These are phyloP conservation scores for Allomyces arbusculus DNA, from an alignment of 192 early-diverging fungal species.

Conservation along the genomic window DNA sequence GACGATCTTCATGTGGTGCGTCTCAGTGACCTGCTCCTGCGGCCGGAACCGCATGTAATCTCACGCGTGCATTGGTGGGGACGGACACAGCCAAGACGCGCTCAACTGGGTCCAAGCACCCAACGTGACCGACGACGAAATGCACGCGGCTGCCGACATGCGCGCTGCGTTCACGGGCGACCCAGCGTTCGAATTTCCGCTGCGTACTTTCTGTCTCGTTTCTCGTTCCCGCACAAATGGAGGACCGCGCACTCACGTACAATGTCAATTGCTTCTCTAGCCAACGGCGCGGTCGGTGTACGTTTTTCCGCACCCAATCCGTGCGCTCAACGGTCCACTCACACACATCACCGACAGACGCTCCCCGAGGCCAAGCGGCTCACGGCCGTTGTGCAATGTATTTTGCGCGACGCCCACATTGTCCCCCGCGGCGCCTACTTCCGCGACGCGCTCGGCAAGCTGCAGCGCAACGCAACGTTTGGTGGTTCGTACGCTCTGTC, in stretches of 20 bases:
- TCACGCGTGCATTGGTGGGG: background rate
- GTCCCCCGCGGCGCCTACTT: background rate
- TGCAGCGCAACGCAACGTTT: background rate
- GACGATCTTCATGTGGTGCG: too few relatives aligned
- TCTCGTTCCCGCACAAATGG: background rate
- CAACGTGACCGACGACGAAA: background rate
- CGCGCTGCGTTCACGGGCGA: background rate
- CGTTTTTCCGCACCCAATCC: too few relatives aligned
- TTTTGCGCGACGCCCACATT: background rate
- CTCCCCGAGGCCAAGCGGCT: background rate
- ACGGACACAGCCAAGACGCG: background rate
- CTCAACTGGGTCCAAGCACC: background rate
- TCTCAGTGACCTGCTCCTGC: too few relatives aligned
- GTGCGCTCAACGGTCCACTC: too few relatives aligned
- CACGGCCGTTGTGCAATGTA: background rate
- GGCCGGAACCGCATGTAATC: background rate
- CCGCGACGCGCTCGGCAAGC: background rate
- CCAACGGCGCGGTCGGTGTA: background rate
- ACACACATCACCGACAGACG: background rate
- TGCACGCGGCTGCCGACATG: background rate
- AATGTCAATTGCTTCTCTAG: background rate
- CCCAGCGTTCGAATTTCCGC: background rate
- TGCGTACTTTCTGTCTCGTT: background rate
- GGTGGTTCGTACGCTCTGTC: too few relatives aligned
- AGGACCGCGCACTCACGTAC: background rate